Evolutionary conservation across 352 stramenopile genomes (phyloP).

Genomic region (Albugo laibachii): DNA sequence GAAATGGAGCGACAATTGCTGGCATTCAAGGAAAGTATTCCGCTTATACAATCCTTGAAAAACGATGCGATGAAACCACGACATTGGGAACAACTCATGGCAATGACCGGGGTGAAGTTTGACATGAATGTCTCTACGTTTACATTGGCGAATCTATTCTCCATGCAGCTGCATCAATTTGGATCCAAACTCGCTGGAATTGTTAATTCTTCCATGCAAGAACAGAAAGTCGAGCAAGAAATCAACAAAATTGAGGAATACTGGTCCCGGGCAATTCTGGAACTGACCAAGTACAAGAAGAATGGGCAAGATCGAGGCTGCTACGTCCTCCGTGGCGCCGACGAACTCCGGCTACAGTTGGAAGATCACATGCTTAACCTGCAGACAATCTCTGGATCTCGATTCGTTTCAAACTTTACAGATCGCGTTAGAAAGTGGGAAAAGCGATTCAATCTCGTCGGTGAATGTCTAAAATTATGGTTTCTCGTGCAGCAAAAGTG

Average conservation of each 20-base stretch:
- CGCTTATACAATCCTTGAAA: conserved; percentile 86
- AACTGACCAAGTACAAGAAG: conserved; percentile 86
- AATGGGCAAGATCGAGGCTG: conserved; percentile 59
- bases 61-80: conserved; percentile 86
- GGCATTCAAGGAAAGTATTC: conserved; percentile 88
- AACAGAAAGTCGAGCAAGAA: conserved; percentile 89
- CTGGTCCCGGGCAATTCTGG: conserved; percentile 79
- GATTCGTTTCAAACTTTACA: conserved; percentile 80
- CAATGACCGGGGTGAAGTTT: conserved; percentile 78
- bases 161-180: conserved; percentile 85
- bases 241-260: conserved; percentile 82
- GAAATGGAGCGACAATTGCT: conserved; percentile 82
- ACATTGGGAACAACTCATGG: conserved; percentile 82
- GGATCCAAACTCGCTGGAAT: conserved; percentile 83
- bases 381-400: conserved; percentile 80
- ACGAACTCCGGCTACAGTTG: conserved; percentile 65
- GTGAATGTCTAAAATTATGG: conserved; percentile 84
- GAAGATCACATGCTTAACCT: conserved; percentile 82
- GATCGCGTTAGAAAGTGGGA: conserved; percentile 85
- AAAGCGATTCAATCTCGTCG: conserved; percentile 76
- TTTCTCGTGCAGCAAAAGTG: conserved; percentile 88
- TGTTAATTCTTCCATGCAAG: conserved; percentile 85
- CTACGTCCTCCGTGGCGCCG: conserved; percentile 61
- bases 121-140: conserved; percentile 88
- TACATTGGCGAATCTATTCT: conserved; percentile 82